Evolutionary conservation across 495 filamentous ascomycete species (phyloP), one percentile per base, ranked within the genome.

Genomic region (Aspergillus bertholletiae): DNA sequence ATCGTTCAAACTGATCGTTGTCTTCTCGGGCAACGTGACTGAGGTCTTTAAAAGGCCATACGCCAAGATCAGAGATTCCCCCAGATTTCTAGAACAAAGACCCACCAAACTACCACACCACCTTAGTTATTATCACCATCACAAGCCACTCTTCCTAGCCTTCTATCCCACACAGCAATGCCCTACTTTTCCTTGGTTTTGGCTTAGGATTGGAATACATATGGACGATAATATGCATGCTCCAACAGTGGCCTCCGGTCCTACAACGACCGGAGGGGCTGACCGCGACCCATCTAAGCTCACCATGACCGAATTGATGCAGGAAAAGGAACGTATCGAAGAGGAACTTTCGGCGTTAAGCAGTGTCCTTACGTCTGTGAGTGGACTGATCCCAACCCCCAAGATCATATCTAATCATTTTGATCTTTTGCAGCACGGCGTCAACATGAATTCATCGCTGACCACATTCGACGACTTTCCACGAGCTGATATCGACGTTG

Each of bases 381-480:
- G 88, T 60, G 9, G 3, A 17, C 37, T 39, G 8, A 45, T 50
- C 8, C 22, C 49, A 27, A 12, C 9, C 21, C 11, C 51, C 7
- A 13, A 47, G n/a, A 18, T 30, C 9, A 37, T 32, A 17, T 22
- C 28, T 49, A 35, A 49, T 18, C 4, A 15, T 37, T 9, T 23
- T 3, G 2, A 3, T 49, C 46, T 7, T 27, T 17, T 15, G 13
- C 13, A 96, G 94, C 94, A 97, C 71, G 84, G 86, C 37, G 94
- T 96, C 41, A 87, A 86, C 56, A 97, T 99, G 95, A 88, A 84
- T 67, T 96, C 95, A 3, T 76, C 80, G 40, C 77, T 99, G 45
- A 89, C 88, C 4, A 97, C 95, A 2, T 84, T 86, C 51, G 95
- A 99, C 72, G 95, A 93, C 46, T 99, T 88, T 68, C 95, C 95